These are phyloP conservation scores for Malassezia furfur DNA, from an alignment of 1,284 basidiomycete species.

Conservation along the genomic window DNA sequence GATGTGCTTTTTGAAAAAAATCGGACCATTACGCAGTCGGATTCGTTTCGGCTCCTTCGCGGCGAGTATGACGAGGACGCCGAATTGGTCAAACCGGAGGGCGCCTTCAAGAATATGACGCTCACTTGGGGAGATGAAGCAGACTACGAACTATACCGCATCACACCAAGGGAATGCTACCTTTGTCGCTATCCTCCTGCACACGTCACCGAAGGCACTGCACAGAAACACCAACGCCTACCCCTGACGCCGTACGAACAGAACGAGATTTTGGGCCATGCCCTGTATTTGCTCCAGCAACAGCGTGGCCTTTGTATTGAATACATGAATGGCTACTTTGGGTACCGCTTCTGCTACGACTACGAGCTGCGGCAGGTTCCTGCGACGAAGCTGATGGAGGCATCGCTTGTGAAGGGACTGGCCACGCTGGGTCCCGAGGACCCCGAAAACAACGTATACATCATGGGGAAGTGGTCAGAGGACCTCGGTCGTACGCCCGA, in stretches of 20 bases:
- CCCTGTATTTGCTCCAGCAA: background rate
- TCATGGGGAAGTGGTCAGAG: conserved; percentile 2
- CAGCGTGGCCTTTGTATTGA: background rate
- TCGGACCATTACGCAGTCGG: conserved; percentile 1
- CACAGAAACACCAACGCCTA: background rate
- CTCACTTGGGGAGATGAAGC: background rate
- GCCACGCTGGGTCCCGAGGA: background rate
- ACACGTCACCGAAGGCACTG: background rate
- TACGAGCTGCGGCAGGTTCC: conserved; percentile 4
- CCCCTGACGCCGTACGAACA: background rate
- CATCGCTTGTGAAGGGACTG: background rate
- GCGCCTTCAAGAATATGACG: background rate
- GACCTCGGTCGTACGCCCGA: background rate
- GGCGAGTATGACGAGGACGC: background rate
- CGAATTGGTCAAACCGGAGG: background rate
- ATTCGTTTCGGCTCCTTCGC: background rate
- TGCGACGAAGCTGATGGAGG: background rate
- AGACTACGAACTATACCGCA: conserved; percentile 4
- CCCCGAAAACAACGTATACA: conserved; percentile 2
- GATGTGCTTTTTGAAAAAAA: conserved; percentile 8
- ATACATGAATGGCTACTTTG: background rate
- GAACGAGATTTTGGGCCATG: background rate
- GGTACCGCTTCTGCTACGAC: conserved; percentile 4
- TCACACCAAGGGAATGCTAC: conserved; percentile 5
- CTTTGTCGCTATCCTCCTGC: background rate